Evolutionary conservation across 2,329 filamentous ascomycete species (phyloP), one percentile per base, ranked within the genome.

Genomic region (Cadophora luteo-olivacea): DNA sequence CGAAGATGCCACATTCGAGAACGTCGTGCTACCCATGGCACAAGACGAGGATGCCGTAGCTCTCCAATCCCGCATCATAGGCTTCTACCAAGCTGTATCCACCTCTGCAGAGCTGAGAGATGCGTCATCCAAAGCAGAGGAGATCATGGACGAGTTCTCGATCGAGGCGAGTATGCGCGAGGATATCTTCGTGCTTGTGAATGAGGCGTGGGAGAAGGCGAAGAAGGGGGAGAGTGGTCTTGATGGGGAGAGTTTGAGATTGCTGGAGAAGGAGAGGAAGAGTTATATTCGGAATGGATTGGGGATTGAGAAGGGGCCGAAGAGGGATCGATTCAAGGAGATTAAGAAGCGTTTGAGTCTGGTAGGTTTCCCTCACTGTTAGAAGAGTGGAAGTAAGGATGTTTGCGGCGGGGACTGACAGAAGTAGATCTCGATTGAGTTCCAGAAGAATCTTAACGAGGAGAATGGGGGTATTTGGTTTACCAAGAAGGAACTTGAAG

Each of bases 401-500:
- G 4, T 33, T 32, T 8, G 33, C 24, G 7, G 9, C 14, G 32
- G 41, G 33, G n/a, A 38, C 62, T 66, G 38, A 63, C 38, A 22
- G n/a, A 92, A 89, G 72, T 86, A 91, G 78, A 86, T 95, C 73
- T 85, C 86, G 76, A 94, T 94, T 69, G 84, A 89, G 67, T 93
- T 93, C 80, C 88, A 91, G 77, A 94, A 93, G 83, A 92, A 91
- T 75, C 82, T 95, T 68, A 94, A 94, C 76, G 92, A 95, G 79
- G 92, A 96, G 81, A 90, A 90, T 74, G 91, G 90, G n/a, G 91
- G 89, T 1, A 81, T 94, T 64, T 96, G 92, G 92, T 91, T 95
- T 75, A 91, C 90, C 0, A 84, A 81, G 3, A 85, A 91, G 72
- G 88, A 96, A 80, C 84, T 96, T 6, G 87, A 91, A 60, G 92